Evolutionary conservation across 768 basidiomycete species (phyloP), one percentile per base, ranked within the genome.

Genomic region (Neoboletus subvelutipes): DNA sequence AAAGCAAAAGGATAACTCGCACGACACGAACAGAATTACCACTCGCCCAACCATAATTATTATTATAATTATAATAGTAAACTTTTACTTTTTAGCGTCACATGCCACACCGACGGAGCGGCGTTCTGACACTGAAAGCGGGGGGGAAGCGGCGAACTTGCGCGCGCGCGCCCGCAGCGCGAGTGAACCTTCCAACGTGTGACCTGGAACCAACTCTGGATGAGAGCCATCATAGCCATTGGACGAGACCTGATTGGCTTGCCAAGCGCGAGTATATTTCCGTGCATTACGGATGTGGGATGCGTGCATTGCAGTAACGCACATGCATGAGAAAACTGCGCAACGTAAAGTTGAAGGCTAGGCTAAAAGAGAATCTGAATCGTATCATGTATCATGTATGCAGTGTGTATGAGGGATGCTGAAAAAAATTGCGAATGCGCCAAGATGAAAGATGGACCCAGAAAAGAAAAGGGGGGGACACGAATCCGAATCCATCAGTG

Each of bases 311-410:
- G 22, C 24, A 29, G 5, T 20, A 22, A 11, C 28, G 20, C 15
- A 17, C n/a, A 17, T 37, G 43, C 51, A 33, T 48, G 45, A 34
- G 34, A 49, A 34, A n/a, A n/a, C n/a, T n/a, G 15, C 24, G 6
- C 33, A 33, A 47, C 40, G 50, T 45, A 42, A n/a, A 52, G 20
- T 9, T 24, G 15, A 26, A 51, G 45, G 45, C 3, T 26, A 28
- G 18, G 10, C 24, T 29, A 20, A 6, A 5, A 31, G 13, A n/a
- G n/a, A n/a, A n/a, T n/a, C n/a, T n/a, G n/a, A 13, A 26, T 13
- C 40, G 31, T 34, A 54, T 55, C 20, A 28, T 54, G 54, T 34
- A 55, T n/a, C n/a, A n/a, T 54, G 52, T 28, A 31, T 39, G 50
- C 28, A 22, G 15, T 9, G 4, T 24, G 42, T 43, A 41, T 40